Percentiles rank a stretch among this genome's conserved stretches.
These are phyloP conservation scores for Pistacia atlantica DNA, from an alignment of 345 rosid species.

Conservation along the genomic window DNA sequence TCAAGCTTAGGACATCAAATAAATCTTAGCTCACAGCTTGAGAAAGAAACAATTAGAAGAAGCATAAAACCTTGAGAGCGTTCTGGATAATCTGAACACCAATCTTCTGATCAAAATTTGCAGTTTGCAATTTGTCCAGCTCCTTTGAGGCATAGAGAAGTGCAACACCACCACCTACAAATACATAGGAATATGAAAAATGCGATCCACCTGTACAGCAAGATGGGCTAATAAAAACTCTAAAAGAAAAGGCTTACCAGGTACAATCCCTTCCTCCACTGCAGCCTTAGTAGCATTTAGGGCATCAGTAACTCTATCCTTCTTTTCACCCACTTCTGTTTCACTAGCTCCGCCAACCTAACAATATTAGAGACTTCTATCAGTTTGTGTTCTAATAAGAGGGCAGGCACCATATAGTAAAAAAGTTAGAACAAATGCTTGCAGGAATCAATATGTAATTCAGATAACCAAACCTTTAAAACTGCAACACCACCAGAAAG, in stretches of 20 bases:
- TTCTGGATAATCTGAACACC: slow-evolving; percentile 38
- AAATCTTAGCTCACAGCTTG: neutral
- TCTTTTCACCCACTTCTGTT: slow-evolving; percentile 34
- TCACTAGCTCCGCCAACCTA: slow-evolving; percentile 42
- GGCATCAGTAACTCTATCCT: slow-evolving; percentile 35
- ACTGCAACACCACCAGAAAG: slow-evolving; percentile 34
- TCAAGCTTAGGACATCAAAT: neutral
- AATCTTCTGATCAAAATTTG: slow-evolving; percentile 33
- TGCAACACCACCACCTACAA: slow-evolving; percentile 33
- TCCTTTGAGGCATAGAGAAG: slow-evolving; percentile 37
- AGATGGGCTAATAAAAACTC: neutral
- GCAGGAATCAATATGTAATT: neutral
- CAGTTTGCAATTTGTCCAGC: slow-evolving; percentile 27
- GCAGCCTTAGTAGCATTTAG: slow-evolving; percentile 38
- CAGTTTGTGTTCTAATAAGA: neutral
- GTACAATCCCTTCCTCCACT: slow-evolving; percentile 36
- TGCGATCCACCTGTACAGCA: neutral
- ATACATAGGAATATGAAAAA: neutral
- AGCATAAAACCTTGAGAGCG: slow-evolving; percentile 29
- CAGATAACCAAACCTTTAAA: slow-evolving; percentile 26
- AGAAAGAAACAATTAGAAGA: neutral
- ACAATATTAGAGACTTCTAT: neutral
- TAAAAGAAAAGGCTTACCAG: slow-evolving; percentile 22
- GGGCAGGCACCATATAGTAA: neutral
- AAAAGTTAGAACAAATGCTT: neutral